These are phyloP conservation scores for Pseudogymnoascus sp. DNA, from an alignment of 2,329 filamentous ascomycete genomes.

Conservation along the genomic window DNA sequence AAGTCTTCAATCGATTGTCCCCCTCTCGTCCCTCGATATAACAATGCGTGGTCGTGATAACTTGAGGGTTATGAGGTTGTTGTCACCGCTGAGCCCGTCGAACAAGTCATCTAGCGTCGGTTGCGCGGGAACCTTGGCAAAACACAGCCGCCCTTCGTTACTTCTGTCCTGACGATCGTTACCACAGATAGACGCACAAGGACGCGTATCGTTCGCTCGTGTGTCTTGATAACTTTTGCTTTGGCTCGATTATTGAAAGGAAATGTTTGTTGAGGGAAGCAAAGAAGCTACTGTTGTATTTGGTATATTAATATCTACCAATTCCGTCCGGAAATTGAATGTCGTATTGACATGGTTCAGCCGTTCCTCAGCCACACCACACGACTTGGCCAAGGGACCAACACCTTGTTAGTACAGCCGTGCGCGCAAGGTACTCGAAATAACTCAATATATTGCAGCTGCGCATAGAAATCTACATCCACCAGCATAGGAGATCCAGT, in stretches of 20 bases:
- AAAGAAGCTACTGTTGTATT: background rate
- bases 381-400: slow-evolving; percentile 3
- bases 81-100: background rate
- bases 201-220: background rate
- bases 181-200: background rate
- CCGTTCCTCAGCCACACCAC: slow-evolving; percentile 3
- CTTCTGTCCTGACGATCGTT: slow-evolving; percentile 7
- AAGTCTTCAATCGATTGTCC: slow-evolving; percentile 7
- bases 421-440: slow-evolving; percentile 3
- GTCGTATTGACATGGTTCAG: slow-evolving; percentile 7
- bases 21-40: slow-evolving; percentile 3
- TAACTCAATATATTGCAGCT: background rate
- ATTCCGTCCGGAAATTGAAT: background rate
- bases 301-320: slow-evolving; percentile 1
- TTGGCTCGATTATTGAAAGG: background rate
- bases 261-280: background rate
- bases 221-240: background rate
- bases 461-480: background rate
- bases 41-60: slow-evolving; percentile 6
- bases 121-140: slow-evolving; percentile 7
- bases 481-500: background rate
- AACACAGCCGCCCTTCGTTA: slow-evolving; percentile 6
- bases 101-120: slow-evolving; percentile 8
- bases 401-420: slow-evolving; percentile 1
- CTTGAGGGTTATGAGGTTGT: slow-evolving; percentile 6